Evolutionary conservation across 768 basidiomycete species (phyloP), one percentile per base, ranked within the genome.

Genomic region (Tricholoma terreum): DNA sequence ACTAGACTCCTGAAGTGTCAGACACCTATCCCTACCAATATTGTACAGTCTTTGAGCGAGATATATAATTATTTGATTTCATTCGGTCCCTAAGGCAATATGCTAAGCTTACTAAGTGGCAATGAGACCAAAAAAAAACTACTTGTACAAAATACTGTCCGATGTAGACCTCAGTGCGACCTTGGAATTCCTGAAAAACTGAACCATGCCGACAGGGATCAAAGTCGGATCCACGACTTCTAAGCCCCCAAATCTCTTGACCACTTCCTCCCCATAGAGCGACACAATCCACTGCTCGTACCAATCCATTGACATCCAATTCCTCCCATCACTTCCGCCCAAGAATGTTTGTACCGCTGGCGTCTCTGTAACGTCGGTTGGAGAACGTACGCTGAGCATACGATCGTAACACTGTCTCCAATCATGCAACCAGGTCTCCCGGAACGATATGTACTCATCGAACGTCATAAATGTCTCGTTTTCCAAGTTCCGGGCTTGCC

Each of bases 171-270:
- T 42, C 40, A 42, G 17, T 17, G 40, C n/a, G 17, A 42, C 40
- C 9, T 42, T 42, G 7, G 72, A 71, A 4, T 63, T 65, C 59
- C 67, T 73, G 65, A 74, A 76, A 40, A 75, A 57, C 50, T 74
- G 63, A 17, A 77, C 71, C 70, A 77, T 72, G 17, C 73, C 74
- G 22, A 75, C 66, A 34, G 75, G 77, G 52, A 78, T 75, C 59
- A 75, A 54, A 30, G 64, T 69, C 4, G 73, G 63, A 61, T 79
- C 74, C 5, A 79, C 75, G 10, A 72, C 67, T 19, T 75, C 71
- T 58, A 77, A 58, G 30, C 71, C 64, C 1, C 77, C 77, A 64
- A 75, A 79, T 51, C 69, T 73, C 57, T 65, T 67, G 45, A 74
- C 64, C 12, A 79, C 62, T 34, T 75, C 75, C 38, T 73, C 5